Base-by-base conservation (phyloP, 257 asterid genomes). In the Primulina eburnea region DNA sequence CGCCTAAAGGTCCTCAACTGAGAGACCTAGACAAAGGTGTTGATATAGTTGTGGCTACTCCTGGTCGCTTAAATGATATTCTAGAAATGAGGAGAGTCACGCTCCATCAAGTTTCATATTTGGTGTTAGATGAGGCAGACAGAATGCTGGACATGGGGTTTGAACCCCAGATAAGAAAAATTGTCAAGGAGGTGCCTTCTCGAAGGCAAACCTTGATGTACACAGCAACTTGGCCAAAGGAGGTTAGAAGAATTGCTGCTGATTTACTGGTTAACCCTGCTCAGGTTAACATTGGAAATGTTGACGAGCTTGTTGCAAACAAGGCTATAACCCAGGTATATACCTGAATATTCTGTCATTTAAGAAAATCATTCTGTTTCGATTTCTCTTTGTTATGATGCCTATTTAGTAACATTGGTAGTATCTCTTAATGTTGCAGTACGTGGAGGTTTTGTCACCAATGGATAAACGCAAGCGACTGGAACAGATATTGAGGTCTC, bases 141-240 rank as follows among this genome's bases (percentile, higher is more conserved):
- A 88, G 99, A 59, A 94, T 94, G 99, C 85, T 94, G 80, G 99
- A 94, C 89, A 94, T 94, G 97, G 99, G 99, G 8, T 94, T 94
- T 63, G 99, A 94, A 84, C 99, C 99, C 76, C 99, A 94, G 82
- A 94, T 94, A 73, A 86, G 99, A 86, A 94, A 94, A 81, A 91
- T 94, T 72, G 99, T 94, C 80, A 94, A 89, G 82, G 95, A 83
- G 82, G 87, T 94, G 73, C 97, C 97, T 70, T 64, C 89, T 58
- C 92, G 86, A 52, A 84, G 98, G 73, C 99, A 94, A 75, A 94
- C 99, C 63, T 80, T 94, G 79, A 94, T 94, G 99, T 91, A 81
- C 85, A 94, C 99, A 43, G 99, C 99, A 64, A 94, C 99, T 21
- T 94, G 99, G 99, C 99, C 99, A 1, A 94, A 89, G 85, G 99